Evolutionary conservation across 2,329 filamentous ascomycete species (phyloP).

Genomic region (Botrytis paeoniae): DNA sequence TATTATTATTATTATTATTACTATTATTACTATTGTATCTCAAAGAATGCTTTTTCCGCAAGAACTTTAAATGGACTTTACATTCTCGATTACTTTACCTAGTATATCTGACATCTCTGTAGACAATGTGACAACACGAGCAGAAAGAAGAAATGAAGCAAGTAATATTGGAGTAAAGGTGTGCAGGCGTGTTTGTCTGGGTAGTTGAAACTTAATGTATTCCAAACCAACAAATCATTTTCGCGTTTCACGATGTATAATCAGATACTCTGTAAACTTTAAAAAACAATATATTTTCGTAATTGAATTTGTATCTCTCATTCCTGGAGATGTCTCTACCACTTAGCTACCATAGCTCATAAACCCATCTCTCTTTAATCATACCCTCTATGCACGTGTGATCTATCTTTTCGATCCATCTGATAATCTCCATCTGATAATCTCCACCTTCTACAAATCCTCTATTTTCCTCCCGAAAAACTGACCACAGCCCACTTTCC

Average conservation of each 20-base stretch:
- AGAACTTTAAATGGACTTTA: too few relatives aligned
- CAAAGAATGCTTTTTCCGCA: too few relatives aligned
- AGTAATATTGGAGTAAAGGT: background rate
- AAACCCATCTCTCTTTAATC: background rate
- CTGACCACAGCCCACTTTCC: constrained; percentile 97
- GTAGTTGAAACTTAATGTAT: background rate
- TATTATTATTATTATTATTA: too few relatives aligned
- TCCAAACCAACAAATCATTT: background rate
- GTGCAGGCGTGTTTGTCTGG: too few relatives aligned
- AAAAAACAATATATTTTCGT: background rate
- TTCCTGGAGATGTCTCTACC: background rate
- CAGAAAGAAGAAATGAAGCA: background rate
- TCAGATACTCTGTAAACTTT: background rate
- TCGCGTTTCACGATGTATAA: background rate
- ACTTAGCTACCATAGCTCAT: background rate
- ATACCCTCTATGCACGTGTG: background rate
- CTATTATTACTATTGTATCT: too few relatives aligned
- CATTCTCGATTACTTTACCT: too few relatives aligned
- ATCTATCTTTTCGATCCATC: background rate
- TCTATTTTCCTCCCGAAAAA: constrained; percentile 66
- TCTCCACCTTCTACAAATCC: background rate
- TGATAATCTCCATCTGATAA: background rate
- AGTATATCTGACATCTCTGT: too few relatives aligned
- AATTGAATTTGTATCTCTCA: background rate
- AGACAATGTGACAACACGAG: background rate